Evolutionary conservation across 371 early-diverging fungal species (phyloP).

Genomic region (Mortierella sp.): DNA sequence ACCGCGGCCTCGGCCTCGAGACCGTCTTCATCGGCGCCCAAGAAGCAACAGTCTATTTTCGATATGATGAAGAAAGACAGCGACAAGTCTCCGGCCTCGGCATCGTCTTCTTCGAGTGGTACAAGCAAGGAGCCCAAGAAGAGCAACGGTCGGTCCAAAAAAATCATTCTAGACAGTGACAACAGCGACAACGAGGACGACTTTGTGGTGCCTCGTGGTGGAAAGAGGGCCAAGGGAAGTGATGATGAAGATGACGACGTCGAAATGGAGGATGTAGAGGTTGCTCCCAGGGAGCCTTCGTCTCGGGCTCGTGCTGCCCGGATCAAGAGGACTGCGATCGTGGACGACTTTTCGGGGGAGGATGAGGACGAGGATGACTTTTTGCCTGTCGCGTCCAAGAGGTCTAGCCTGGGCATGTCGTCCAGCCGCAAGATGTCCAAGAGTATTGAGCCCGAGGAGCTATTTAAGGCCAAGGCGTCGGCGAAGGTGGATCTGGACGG

Average conservation of each 20-base stretch:
- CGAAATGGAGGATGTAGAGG: conserved; percentile 31
- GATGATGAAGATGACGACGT: conserved; percentile 30
- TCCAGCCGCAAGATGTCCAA: conserved; percentile 34
- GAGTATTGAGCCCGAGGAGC: conserved; percentile 29
- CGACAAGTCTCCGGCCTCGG: conserved; percentile 18
- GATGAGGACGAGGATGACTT: conserved; percentile 42
- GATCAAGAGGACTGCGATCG: conserved; percentile 40
- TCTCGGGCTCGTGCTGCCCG: conserved; percentile 48
- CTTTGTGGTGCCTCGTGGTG: conserved; percentile 10
- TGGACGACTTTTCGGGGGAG: conserved; percentile 37
- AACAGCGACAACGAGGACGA: conserved; percentile 50
- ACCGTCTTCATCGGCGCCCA: conserved; percentile 20
- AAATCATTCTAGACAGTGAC: conserved; percentile 25
- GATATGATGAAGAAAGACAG: conserved; percentile 58
- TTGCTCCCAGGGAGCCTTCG: conserved; percentile 26
- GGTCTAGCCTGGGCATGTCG: background rate
- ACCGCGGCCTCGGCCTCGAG: conserved; percentile 11
- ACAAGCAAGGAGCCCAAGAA: conserved; percentile 10
- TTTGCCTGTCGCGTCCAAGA: conserved; percentile 30
- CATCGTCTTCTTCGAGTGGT: conserved; percentile 1
- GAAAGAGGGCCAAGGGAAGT: conserved; percentile 6
- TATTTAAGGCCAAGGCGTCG: background rate
- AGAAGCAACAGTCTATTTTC: conserved; percentile 46
- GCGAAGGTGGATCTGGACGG: conserved; percentile 8
- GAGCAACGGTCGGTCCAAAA: conserved; percentile 25